Evolutionary conservation across 2,329 filamentous ascomycete genomes (phyloP), one percentile per base, ranked within the genome.

Genomic region (Colletotrichum neosansevieriae): DNA sequence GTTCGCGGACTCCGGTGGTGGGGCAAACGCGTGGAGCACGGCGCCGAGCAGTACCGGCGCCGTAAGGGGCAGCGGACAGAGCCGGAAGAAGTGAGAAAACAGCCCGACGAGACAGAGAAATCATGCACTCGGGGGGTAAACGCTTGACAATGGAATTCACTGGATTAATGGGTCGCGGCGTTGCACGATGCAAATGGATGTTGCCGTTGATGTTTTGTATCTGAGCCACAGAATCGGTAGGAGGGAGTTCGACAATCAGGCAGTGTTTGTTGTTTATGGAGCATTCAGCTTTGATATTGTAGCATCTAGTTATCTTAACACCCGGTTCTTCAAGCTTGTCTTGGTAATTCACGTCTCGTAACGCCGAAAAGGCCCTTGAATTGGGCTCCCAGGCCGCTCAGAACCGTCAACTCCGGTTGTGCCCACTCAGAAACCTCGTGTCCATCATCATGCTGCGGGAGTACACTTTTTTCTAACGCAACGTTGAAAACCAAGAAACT

Each of bases 11-110:
- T 49, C 61, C 53, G 61, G n/a, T 9, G 15, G 54, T 44, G 40
- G 42, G 13, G 56, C 61, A 2, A 29, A 11, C 24, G 6, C 6
- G 44, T 17, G 57, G 67, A 32, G 51, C 13, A 13, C 34, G 13
- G 57, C 19, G 4, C 51, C 51, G 44, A 58, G 67, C 44, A 58
- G 24, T 32, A 58, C 36, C 38, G 67, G 67, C 12, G 63, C 67
- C 7, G 63, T 49, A 12, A n/a, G 19, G 42, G 63, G 50, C n/a
- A 69, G 67, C 44, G 58, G 40, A 3, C 50, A 58, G 19, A 32
- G 50, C 34, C 21, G 40, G 6, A 54, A n/a, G 50, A 38, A 38
- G 5, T 40, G 17, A 54, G 13, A 4, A 12, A 4, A 12, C 34
- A 19, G 51, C 15, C 21, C 17, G 3, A 15, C 51, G 34, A 7